These are phyloP conservation scores for Aspergillus indologenus DNA, from an alignment of 495 filamentous ascomycete species.

Conservation along the genomic window DNA sequence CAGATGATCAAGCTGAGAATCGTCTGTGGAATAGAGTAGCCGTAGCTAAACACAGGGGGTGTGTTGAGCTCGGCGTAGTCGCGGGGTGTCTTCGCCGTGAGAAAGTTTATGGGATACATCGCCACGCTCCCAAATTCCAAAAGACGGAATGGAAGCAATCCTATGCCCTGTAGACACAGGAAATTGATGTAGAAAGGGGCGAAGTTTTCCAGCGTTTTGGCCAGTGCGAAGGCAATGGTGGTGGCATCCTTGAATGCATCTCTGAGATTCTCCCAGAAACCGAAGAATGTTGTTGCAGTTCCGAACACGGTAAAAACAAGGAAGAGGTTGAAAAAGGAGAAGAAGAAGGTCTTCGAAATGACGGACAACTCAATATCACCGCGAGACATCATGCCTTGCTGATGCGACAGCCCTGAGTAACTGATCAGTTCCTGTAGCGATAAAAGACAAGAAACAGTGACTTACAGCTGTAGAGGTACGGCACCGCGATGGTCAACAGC, in stretches of 20 bases:
- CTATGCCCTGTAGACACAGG: constrained; percentile 88
- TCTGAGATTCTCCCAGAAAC: constrained; percentile 66
- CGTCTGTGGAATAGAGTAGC: constrained; percentile 90
- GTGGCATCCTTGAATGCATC: constrained; percentile 74
- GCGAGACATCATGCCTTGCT: constrained; percentile 91
- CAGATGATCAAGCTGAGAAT: constrained; percentile 92
- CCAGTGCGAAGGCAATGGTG: constrained; percentile 71
- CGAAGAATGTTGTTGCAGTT: constrained; percentile 66
- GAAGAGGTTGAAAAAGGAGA: constrained; percentile 99
- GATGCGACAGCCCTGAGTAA: constrained; percentile 64
- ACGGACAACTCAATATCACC: constrained; percentile 92
- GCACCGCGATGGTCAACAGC: constrained; percentile 81
- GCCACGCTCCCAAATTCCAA: constrained; percentile 84
- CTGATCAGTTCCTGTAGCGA: neutral
- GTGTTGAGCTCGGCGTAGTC: constrained; percentile 82
- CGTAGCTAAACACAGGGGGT: constrained; percentile 89
- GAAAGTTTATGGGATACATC: constrained; percentile 75
- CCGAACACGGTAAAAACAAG: constrained; percentile 90
- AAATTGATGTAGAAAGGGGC: constrained; percentile 90
- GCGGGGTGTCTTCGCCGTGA: constrained; percentile 83
- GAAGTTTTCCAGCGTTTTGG: constrained; percentile 67
- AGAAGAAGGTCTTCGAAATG: constrained; percentile 99
- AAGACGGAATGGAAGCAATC: constrained; percentile 88
- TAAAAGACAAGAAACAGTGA: neutral
- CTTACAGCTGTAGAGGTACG: constrained; percentile 89